These are phyloP conservation scores for Cercis canadensis DNA, from an alignment of 306 rosid genomes.

Conservation along the genomic window DNA sequence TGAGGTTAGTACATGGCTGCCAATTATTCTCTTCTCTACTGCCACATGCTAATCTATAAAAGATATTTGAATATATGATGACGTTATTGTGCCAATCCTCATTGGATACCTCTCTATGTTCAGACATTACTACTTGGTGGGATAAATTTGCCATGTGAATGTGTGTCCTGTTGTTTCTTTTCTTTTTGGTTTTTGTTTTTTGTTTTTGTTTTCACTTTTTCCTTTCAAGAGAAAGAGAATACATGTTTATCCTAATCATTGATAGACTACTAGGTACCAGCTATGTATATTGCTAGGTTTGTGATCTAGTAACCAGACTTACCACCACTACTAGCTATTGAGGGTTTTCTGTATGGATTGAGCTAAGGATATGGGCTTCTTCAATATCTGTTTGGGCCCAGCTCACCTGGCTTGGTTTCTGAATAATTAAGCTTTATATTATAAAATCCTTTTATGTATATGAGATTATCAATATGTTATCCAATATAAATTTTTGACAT, in stretches of 20 bases:
- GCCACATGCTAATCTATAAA: neutral
- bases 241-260: neutral
- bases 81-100: constrained; percentile 7
- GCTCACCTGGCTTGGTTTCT: neutral
- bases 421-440: neutral
- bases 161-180: neutral
- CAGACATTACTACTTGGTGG: neutral
- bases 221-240: too few relatives aligned
- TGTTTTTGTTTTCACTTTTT: too few relatives aligned
- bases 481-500: neutral
- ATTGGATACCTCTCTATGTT: neutral
- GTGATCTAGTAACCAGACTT: neutral
- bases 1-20: constrained; percentile 56
- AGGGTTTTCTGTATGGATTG: neutral
- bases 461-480: neutral
- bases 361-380: neutral
- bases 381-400: neutral
- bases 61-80: constrained; percentile 21
- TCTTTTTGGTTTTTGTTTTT: neutral
- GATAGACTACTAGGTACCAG: neutral
- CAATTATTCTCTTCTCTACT: constrained; percentile 12
- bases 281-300: neutral
- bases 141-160: neutral
- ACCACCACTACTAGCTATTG: neutral
- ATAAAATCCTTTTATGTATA: constrained; percentile 1